phyloP scores from a whole-genome alignment of 2,329 filamentous ascomycete species.

The Diaporthe citrichinensis region DNA sequence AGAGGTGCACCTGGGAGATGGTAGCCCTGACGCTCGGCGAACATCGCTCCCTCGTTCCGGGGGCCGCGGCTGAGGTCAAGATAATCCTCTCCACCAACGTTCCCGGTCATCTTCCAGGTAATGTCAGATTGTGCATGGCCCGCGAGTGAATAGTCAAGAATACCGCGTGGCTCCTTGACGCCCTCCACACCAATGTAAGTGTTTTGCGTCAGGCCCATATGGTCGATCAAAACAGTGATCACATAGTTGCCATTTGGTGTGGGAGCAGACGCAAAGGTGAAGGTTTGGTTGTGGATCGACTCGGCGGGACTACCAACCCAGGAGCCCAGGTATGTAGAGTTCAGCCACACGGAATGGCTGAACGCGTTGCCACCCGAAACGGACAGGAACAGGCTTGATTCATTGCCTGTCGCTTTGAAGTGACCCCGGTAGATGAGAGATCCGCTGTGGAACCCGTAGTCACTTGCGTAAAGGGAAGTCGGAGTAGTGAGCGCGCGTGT shows the following conservation, averaged over 20 bases:
- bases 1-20: slow-evolving; percentile 65
- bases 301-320: slow-evolving; percentile 67
- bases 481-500: slow-evolving; percentile 69
- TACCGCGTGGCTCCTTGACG: slow-evolving; percentile 71
- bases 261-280: slow-evolving; percentile 66
- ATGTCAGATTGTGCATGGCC: slow-evolving; percentile 62
- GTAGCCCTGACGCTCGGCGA: slow-evolving; percentile 68
- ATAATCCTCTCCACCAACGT: slow-evolving; percentile 72
- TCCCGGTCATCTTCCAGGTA: slow-evolving; percentile 74
- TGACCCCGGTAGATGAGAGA: slow-evolving; percentile 75
- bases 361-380: slow-evolving; percentile 76
- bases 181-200: slow-evolving; percentile 62
- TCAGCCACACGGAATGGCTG: slow-evolving; percentile 74
- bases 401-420: slow-evolving; percentile 71
- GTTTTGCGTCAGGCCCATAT: slow-evolving; percentile 77
- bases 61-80: slow-evolving; percentile 67
- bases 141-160: slow-evolving; percentile 68
- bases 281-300: slow-evolving; percentile 65
- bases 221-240: slow-evolving; percentile 77
- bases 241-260: slow-evolving; percentile 65
- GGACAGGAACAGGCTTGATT: slow-evolving; percentile 66
- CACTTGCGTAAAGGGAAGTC: slow-evolving; percentile 72
- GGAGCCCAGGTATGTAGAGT: slow-evolving; percentile 71
- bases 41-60: slow-evolving; percentile 72
- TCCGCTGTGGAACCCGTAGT: slow-evolving; percentile 79